These are phyloP conservation scores for Leishmania gerbilli DNA, from an alignment of 208 protist species.

Conservation along the genomic window DNA sequence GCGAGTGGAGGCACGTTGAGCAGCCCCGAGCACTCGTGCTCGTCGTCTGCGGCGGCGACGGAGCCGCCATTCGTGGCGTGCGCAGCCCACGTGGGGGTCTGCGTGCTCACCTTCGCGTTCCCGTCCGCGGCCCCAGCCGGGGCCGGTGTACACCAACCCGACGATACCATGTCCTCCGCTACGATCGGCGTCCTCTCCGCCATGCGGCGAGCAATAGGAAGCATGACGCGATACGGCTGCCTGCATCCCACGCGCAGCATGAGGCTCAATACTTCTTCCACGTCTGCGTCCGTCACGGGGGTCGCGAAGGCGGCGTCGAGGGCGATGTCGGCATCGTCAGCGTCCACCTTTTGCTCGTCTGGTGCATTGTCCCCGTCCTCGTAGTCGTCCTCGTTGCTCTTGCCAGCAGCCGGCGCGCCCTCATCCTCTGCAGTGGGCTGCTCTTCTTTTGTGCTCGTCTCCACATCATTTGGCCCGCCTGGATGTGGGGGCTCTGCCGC, in stretches of 20 bases:
- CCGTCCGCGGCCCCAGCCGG: not conserved
- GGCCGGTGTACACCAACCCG: not conserved
- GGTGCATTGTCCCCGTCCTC: conserved; percentile 4
- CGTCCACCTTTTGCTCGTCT: not conserved
- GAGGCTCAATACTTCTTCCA: conserved; percentile 38
- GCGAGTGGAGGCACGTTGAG: conserved; percentile 24
- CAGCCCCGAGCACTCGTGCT: not conserved
- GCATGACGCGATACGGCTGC: conserved; percentile 8
- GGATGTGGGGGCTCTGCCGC: not conserved
- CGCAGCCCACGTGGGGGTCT: not conserved
- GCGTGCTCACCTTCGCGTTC: not conserved
- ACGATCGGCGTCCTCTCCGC: not conserved
- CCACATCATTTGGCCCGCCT: not conserved
- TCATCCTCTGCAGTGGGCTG: not conserved
- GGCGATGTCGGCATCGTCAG: not conserved
- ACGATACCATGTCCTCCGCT: not conserved
- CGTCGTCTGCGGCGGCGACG: not conserved
- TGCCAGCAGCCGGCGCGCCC: not conserved
- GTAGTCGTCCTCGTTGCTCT: not conserved
- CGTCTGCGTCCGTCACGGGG: conserved; percentile 21
- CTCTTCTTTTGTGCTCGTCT: not conserved
- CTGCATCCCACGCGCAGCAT: conserved; percentile 31
- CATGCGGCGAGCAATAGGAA: conserved; percentile 7
- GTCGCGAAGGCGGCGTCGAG: conserved; percentile 12
- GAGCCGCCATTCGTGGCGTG: not conserved